Evolutionary conservation across 176 grass and related monocot genomes (phyloP).

Genomic region (Urochloa ruziziensis): DNA sequence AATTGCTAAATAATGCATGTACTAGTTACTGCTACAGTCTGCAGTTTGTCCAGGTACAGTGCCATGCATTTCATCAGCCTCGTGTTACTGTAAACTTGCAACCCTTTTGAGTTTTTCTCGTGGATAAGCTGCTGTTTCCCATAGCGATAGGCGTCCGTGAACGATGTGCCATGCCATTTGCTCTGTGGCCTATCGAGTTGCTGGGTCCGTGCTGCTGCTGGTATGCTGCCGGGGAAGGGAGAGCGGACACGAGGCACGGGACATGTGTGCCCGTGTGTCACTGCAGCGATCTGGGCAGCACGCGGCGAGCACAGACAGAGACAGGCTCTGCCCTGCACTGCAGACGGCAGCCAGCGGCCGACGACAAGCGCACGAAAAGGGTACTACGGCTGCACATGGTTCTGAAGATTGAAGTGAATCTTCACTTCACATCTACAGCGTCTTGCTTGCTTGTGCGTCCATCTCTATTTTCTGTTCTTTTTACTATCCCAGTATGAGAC

Average conservation of each 20-base stretch:
- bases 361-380: constrained; percentile 24
- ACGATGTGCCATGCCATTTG: neutral
- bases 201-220: constrained; percentile 10
- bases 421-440: neutral
- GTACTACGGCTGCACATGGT: neutral
- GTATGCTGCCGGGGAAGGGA: neutral
- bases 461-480: neutral
- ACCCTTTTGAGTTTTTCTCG: neutral
- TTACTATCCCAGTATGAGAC: neutral
- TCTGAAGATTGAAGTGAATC: neutral
- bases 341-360: neutral
- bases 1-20: no score
- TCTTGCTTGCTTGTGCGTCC: neutral
- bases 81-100: neutral
- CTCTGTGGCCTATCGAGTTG: neutral
- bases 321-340: neutral
- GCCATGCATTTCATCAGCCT: neutral
- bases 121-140: no score
- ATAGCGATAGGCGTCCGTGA: neutral
- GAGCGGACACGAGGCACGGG: neutral
- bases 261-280: constrained; percentile 17
- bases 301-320: neutral
- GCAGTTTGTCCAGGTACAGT: neutral
- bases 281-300: neutral
- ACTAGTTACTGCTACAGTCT: neutral